A percentile compares a stretch with the other conserved stretches of the same genome.
These are phyloP conservation scores for Diversispora eburnea DNA, from an alignment of 192 early-diverging fungal genomes.

Conservation along the genomic window DNA sequence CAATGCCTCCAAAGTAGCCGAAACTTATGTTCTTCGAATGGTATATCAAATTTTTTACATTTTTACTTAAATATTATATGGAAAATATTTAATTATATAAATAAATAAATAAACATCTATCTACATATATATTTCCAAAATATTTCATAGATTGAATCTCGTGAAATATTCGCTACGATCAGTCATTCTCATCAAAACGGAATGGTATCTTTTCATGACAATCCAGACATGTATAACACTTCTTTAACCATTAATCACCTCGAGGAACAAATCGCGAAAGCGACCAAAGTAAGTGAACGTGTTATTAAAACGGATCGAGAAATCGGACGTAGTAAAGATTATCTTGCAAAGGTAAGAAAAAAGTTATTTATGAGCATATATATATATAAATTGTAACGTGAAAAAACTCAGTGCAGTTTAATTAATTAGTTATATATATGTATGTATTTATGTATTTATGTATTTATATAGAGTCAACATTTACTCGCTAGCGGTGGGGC, in stretches of 20 bases:
- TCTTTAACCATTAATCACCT: slow-evolving; percentile 43
- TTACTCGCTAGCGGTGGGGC: not conserved
- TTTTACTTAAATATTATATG: not conserved
- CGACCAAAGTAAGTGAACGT: slow-evolving; percentile 21
- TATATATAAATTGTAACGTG: too few relatives aligned
- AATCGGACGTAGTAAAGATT: slow-evolving; percentile 26
- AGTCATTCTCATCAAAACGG: slow-evolving; percentile 43
- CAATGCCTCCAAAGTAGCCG: slow-evolving; percentile 44
- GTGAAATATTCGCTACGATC: slow-evolving; percentile 48
- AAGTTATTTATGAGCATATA: too few relatives aligned
- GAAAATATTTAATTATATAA: not conserved
- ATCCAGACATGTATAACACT: slow-evolving; percentile 46
- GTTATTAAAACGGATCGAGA: slow-evolving; percentile 21
- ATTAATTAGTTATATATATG: too few relatives aligned
- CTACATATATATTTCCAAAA: not conserved
- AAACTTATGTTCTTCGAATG: slow-evolving; percentile 57
- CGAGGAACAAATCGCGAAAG: slow-evolving; percentile 44
- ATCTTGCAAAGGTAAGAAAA: slow-evolving; percentile 22
- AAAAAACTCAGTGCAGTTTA: too few relatives aligned
- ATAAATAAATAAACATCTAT: not conserved
- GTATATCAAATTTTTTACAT: slow-evolving; percentile 33
- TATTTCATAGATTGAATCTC: slow-evolving; percentile 43
- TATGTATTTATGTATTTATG: not conserved
- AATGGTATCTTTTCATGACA: slow-evolving; percentile 73
- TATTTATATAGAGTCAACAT: slow-evolving; percentile 5